Conservation (phyloP, 2,329 filamentous ascomycete genomes). For the Purpureocillium lavendulum region DNA sequence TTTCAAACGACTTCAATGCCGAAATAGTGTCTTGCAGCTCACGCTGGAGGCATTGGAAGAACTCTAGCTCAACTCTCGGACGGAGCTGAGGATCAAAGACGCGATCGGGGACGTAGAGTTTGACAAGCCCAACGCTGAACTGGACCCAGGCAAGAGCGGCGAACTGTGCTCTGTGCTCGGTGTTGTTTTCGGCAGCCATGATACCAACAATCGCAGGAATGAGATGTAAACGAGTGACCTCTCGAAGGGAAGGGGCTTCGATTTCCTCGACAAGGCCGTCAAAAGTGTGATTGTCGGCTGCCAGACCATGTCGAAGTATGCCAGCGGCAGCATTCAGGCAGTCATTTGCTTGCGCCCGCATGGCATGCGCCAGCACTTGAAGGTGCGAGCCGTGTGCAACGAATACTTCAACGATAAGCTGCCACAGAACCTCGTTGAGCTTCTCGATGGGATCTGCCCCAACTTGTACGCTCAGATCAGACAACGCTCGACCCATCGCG, state of each 20-base stretch:
- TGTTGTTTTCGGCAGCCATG: slow-evolving; percentile 15
- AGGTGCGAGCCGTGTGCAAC: slow-evolving; percentile 27
- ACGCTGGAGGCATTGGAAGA: slow-evolving; percentile 44
- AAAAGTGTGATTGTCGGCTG: slow-evolving; percentile 8
- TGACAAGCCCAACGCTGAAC: slow-evolving; percentile 65
- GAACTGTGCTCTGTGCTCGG: slow-evolving; percentile 16
- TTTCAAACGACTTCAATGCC: slow-evolving; percentile 58
- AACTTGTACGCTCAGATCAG: slow-evolving; percentile 39
- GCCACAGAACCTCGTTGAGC: slow-evolving; percentile 39
- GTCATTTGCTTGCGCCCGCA: slow-evolving; percentile 16
- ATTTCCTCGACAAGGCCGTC: slow-evolving; percentile 14
- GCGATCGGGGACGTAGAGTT: slow-evolving; percentile 77
- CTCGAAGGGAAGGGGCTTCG: slow-evolving; percentile 25
- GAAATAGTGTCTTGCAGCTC: slow-evolving; percentile 48
- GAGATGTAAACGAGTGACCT: slow-evolving; percentile 32
- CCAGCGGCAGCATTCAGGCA: slow-evolving; percentile 6
- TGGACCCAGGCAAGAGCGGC: slow-evolving; percentile 60
- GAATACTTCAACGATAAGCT: slow-evolving; percentile 34
- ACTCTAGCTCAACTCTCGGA: slow-evolving; percentile 56
- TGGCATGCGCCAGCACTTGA: slow-evolving; percentile 16
- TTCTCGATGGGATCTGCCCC: slow-evolving; percentile 38
- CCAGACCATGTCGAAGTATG: slow-evolving; percentile 4
- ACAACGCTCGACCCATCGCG: slow-evolving; percentile 47
- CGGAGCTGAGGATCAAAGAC: slow-evolving; percentile 72
- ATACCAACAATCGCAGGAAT: slow-evolving; percentile 37